A percentile compares a stretch with the other conserved stretches of the same genome.
phyloP scores from a whole-genome alignment of 2,329 filamentous ascomycete genomes.

The Triangularia verruculosa region DNA sequence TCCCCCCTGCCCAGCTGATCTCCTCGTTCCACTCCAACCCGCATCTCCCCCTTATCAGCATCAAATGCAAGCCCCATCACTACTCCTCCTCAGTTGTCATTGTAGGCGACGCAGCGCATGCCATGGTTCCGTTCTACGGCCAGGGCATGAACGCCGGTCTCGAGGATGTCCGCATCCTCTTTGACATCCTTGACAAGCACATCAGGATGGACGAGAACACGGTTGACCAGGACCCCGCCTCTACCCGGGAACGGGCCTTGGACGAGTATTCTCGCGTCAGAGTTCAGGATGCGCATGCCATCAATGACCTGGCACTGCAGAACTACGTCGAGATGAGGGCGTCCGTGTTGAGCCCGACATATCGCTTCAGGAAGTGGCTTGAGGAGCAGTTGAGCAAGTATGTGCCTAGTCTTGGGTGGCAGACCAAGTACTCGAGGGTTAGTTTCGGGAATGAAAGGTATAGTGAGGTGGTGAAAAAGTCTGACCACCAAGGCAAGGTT shows the following conservation, averaged over 20 bases:
- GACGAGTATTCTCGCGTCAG: constrained; percentile 72
- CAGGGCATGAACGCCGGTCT: constrained; percentile 97
- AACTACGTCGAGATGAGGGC: constrained; percentile 95
- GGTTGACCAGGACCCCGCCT: constrained; percentile 53
- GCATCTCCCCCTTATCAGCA: constrained; percentile 86
- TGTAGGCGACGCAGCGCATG: constrained; percentile 89
- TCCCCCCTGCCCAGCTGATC: constrained; percentile 64
- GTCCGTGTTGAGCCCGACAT: constrained; percentile 73
- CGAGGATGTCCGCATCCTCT: constrained; percentile 88
- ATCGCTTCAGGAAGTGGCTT: constrained; percentile 76
- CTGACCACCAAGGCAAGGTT: constrained; percentile 64
- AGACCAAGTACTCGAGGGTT: constrained; percentile 87
- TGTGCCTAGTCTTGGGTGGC: constrained; percentile 76
- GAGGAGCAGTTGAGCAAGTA: constrained; percentile 80
- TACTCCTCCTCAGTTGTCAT: constrained; percentile 75
- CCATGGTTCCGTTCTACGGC: constrained; percentile 98
- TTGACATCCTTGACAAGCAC: constrained; percentile 73
- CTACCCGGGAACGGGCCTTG: constrained; percentile 67
- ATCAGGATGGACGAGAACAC: constrained; percentile 23
- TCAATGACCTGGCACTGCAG: constrained; percentile 85
- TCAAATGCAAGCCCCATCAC: constrained; percentile 91
- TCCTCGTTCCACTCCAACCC: constrained; percentile 77
- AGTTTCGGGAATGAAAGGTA: constrained; percentile 94
- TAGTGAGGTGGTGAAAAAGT: constrained; percentile 71
- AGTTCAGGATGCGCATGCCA: constrained; percentile 76